Conservation (phyloP, 2,329 filamentous ascomycete species). For the Rasamsonia emersonii region DNA sequence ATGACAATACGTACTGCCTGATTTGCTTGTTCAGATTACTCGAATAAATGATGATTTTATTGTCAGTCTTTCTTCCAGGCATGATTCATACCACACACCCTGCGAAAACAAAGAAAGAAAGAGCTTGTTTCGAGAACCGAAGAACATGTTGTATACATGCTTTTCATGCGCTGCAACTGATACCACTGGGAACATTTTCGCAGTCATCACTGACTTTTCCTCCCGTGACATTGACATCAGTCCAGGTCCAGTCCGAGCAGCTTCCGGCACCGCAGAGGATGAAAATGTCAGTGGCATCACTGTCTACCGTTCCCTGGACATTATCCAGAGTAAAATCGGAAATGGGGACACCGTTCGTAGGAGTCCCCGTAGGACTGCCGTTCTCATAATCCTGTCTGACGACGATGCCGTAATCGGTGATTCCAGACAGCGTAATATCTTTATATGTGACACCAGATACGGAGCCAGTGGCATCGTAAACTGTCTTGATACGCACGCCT, state of each 20-base stretch:
- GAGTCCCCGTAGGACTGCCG: constrained; percentile 32
- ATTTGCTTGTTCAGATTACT: no score
- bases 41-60: no score
- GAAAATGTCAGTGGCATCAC: constrained; percentile 36
- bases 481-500: constrained; percentile 52
- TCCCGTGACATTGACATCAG: constrained; percentile 42
- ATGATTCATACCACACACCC: no score
- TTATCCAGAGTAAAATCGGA: constrained; percentile 27
- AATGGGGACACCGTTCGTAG: constrained; percentile 33
- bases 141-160: no score
- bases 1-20: no score
- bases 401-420: constrained; percentile 48
- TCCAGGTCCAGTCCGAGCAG: constrained; percentile 49
- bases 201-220: constrained; percentile 39
- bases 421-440: constrained; percentile 43
- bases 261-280: constrained; percentile 48
- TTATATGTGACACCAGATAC: constrained; percentile 47
- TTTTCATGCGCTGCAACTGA: no score
- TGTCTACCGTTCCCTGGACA: constrained; percentile 27
- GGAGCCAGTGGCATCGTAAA: constrained; percentile 43
- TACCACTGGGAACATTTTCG: constrained; percentile 31
- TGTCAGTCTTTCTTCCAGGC: no score
- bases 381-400: constrained; percentile 53
- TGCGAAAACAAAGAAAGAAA: no score
- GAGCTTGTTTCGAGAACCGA: no score